Conservation (phyloP, 306 rosid genomes). For the Crataegus laevigata region DNA sequence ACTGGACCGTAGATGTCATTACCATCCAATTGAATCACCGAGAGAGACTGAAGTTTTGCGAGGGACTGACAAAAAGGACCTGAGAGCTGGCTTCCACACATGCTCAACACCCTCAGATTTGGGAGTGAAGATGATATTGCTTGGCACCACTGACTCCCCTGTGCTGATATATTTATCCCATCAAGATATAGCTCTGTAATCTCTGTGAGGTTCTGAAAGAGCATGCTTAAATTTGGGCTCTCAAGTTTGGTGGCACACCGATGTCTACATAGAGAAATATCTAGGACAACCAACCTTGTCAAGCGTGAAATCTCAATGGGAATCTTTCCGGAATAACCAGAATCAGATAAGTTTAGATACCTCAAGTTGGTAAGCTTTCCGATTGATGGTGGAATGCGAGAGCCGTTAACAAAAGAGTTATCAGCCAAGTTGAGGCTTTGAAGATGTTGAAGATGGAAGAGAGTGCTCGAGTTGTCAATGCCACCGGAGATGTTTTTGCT, state of each 20-base stretch:
- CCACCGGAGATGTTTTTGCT: neutral
- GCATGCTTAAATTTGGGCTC: neutral
- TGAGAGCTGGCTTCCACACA: neutral
- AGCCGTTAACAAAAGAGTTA: neutral
- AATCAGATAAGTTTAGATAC: neutral
- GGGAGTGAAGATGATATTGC: neutral
- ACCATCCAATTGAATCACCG: no score
- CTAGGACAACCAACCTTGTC: conserved; percentile 12
- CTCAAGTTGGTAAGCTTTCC: conserved; percentile 7
- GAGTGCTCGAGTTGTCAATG: neutral
- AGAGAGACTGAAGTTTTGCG: neutral
- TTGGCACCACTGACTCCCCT: conserved; percentile 32
- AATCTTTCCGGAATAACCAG: no score
- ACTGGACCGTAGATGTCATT: no score
- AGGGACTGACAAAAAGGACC: no score
- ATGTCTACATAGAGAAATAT: neutral
- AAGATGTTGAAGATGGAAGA: neutral
- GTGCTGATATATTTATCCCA: neutral
- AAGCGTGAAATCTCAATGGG: no score
- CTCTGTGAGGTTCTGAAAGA: neutral
- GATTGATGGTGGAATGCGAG: conserved; percentile 12
- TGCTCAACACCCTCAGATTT: neutral
- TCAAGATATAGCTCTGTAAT: conserved; percentile 21
- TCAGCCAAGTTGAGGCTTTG: conserved; percentile 2
- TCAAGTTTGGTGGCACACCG: no score